Conservation (phyloP, 345 rosid genomes). For the Aquilaria malaccensis region DNA sequence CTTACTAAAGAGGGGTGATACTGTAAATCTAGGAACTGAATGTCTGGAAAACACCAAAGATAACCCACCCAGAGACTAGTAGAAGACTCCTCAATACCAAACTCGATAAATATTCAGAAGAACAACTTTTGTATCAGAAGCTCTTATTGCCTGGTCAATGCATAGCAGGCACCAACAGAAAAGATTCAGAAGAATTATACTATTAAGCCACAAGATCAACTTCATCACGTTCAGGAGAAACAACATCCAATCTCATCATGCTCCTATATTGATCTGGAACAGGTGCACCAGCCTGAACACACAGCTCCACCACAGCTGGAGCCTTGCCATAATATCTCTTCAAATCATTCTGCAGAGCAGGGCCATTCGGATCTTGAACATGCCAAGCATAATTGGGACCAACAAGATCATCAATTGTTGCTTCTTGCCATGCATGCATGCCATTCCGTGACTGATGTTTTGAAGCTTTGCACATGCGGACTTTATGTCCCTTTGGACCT, state of each 20-base stretch:
- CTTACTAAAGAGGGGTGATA: not conserved
- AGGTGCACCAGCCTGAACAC: conserved; percentile 67
- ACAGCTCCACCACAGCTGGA: conserved; percentile 75
- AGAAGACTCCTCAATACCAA: not conserved
- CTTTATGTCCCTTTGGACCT: conserved; percentile 89
- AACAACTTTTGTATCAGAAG: not conserved
- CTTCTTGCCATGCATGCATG: conserved; percentile 91
- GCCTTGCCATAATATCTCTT: conserved; percentile 84
- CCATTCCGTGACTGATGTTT: conserved; percentile 80
- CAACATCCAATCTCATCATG: conserved; percentile 88
- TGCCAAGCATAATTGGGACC: conserved; percentile 87
- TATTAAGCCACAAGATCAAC: conserved; percentile 68
- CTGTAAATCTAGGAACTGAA: not conserved
- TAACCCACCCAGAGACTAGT: not conserved
- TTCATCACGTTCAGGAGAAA: conserved; percentile 70
- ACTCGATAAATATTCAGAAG: not conserved
- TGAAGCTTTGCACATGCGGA: conserved; percentile 75
- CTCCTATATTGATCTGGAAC: conserved; percentile 61
- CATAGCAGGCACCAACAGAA: not conserved
- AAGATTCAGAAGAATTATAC: not conserved
- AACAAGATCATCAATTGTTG: conserved; percentile 61
- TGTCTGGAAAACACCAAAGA: not conserved
- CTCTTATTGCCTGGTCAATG: not conserved
- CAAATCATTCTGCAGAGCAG: conserved; percentile 52
- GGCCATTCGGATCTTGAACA: conserved; percentile 44